A percentile compares a stretch with the other conserved stretches of the same genome.
Conservation (phyloP, 495 filamentous ascomycete genomes). For the Aspergillus cristatus region DNA sequence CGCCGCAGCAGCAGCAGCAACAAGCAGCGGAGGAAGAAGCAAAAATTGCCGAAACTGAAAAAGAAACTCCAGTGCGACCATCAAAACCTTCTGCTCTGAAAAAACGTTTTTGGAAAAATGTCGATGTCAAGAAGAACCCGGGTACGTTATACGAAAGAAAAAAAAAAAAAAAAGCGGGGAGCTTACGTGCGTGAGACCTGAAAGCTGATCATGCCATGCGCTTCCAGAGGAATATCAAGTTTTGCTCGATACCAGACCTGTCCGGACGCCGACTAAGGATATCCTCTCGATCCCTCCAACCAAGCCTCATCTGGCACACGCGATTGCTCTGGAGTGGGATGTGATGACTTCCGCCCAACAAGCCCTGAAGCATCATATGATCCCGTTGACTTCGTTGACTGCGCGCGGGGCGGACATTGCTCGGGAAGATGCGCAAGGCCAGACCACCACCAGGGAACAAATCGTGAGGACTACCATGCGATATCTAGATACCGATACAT, state of each 20-base stretch:
- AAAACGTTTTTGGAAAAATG: slow-evolving; percentile 81
- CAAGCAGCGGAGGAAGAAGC: slow-evolving; percentile 45
- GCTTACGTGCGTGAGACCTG: no score
- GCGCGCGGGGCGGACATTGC: slow-evolving; percentile 73
- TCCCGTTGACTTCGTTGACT: slow-evolving; percentile 80
- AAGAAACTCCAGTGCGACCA: slow-evolving; percentile 28
- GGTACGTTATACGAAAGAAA: slow-evolving; percentile 45
- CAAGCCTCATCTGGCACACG: slow-evolving; percentile 77
- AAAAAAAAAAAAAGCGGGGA: no score
- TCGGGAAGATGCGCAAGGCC: slow-evolving; percentile 49
- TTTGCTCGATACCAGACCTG: slow-evolving; percentile 68
- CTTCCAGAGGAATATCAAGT: slow-evolving; percentile 55
- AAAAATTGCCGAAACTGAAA: slow-evolving; percentile 40
- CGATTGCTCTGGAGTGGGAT: slow-evolving; percentile 90
- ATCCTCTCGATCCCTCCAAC: slow-evolving; percentile 60
- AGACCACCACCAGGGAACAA: slow-evolving; percentile 37
- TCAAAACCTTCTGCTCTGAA: slow-evolving; percentile 40
- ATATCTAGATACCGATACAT: slow-evolving; percentile 84
- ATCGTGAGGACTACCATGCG: slow-evolving; percentile 63
- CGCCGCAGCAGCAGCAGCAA: slow-evolving; percentile 38
- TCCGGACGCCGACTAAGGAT: slow-evolving; percentile 66
- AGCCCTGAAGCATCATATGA: slow-evolving; percentile 67
- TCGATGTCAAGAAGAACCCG: slow-evolving; percentile 46
- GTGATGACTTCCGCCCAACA: slow-evolving; percentile 68
- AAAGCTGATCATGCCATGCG: no score